phyloP scores from a whole-genome alignment of 257 asterid genomes.

The Echites panduratus region DNA sequence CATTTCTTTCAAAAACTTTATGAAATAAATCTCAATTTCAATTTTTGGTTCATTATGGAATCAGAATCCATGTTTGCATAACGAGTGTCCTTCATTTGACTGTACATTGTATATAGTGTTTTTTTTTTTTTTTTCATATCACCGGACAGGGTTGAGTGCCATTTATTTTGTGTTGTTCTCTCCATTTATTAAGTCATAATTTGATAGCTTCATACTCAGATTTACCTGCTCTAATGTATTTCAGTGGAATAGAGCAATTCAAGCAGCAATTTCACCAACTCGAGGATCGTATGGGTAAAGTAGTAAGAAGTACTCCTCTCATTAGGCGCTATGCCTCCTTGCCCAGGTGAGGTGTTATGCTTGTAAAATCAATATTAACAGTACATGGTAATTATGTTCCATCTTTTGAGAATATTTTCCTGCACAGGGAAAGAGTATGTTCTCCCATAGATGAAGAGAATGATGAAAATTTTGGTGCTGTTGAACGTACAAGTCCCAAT shows the following conservation, averaged over 20 bases:
- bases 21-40: background rate
- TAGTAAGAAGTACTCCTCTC: conserved; percentile 47
- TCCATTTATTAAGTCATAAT: background rate
- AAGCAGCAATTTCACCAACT: conserved; percentile 83
- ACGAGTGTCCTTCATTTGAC: background rate
- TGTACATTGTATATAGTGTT: background rate
- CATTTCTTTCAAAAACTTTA: background rate
- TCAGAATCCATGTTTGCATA: too few relatives aligned
- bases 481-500: conserved; percentile 63
- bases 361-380: background rate
- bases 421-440: conserved; percentile 77
- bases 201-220: background rate
- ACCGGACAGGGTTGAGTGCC: background rate
- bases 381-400: background rate
- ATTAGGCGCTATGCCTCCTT: conserved; percentile 80
- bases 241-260: conserved; percentile 85
- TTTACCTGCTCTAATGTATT: conserved; percentile 10
- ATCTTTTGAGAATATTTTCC: background rate
- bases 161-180: background rate
- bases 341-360: conserved; percentile 54
- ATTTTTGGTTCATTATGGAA: background rate
- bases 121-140: background rate
- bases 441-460: conserved; percentile 62
- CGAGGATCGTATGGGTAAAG: conserved; percentile 67
- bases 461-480: conserved; percentile 34